Conservation (phyloP, 495 filamentous ascomycete species). For the Trichocladium uniseriatum region DNA sequence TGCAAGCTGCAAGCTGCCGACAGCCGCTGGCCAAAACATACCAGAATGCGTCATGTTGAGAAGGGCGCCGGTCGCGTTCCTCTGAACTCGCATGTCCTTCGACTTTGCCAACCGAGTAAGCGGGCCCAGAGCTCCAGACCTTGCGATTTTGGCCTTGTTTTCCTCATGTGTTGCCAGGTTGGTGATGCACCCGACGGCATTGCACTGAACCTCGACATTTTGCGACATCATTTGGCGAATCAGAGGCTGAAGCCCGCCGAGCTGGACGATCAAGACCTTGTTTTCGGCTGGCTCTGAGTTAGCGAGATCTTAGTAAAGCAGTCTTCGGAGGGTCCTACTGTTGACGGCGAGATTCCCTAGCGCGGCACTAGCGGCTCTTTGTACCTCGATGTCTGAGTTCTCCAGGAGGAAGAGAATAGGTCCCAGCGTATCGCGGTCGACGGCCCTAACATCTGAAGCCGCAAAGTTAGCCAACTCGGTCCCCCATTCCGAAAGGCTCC, state of each 20-base stretch:
- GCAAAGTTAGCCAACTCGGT: slow-evolving; percentile 16
- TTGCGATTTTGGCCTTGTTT: slow-evolving; percentile 97
- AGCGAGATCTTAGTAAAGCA: slow-evolving; percentile 25
- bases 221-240: slow-evolving; percentile 97
- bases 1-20: slow-evolving; percentile 5
- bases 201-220: slow-evolving; percentile 99
- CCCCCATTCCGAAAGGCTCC: neutral
- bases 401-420: slow-evolving; percentile 93
- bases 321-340: slow-evolving; percentile 46
- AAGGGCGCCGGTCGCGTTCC: slow-evolving; percentile 91
- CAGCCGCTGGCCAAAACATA: slow-evolving; percentile 34
- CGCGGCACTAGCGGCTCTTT: slow-evolving; percentile 91
- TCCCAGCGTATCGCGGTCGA: slow-evolving; percentile 87
- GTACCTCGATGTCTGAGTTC: slow-evolving; percentile 92
- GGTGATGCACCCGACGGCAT: slow-evolving; percentile 96
- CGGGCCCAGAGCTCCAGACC: slow-evolving; percentile 84
- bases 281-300: slow-evolving; percentile 69
- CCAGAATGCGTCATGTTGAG: slow-evolving; percentile 99
- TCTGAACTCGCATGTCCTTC: slow-evolving; percentile 96
- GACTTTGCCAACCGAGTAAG: slow-evolving; percentile 89
- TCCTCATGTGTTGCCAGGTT: slow-evolving; percentile 97
- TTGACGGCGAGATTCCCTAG: slow-evolving; percentile 96
- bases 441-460: slow-evolving; percentile 79
- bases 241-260: slow-evolving; percentile 82
- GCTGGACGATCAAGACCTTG: slow-evolving; percentile 88